Base-by-base conservation (phyloP, 495 filamentous ascomycete species). In the Collariella sp. region DNA sequence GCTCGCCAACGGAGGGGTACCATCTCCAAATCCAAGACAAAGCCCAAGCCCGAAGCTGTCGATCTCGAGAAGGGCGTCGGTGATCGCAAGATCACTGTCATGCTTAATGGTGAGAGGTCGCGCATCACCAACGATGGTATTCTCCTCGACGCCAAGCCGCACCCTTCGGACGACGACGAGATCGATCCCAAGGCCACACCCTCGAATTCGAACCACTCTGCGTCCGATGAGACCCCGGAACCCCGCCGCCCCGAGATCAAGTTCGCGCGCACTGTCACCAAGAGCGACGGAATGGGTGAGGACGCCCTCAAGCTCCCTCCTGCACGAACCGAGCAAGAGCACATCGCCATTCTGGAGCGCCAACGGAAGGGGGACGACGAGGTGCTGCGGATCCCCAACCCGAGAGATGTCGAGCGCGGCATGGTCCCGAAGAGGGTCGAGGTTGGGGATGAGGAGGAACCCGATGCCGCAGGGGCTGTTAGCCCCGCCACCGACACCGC, bases 261-360 rank as follows among this genome's bases (percentile, higher is more conserved):
- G 7, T 88, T 87, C 59, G 80, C 82, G 2, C 74, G 81, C 38
- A 76, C 81, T 39, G 72, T 85, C n/a, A 72, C 69, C 41, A 70
- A 68, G 46, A 76, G 74, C 54, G 68, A 77, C 50, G 66, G 66
- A 6, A 16, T 70, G 20, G 63, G 63, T 16, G 69, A 74, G 6
- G 67, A 73, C 4, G 34, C 58, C 5, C 34, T 67, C n/a, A 70
- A 68, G 19, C 56, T 74, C 9, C 75, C 87, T 2, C 76, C 79
- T 0, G 67, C 73, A 3, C 78, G 80, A 46, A 77, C 72, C 41
- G 79, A 83, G 16, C 87, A 89, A 52, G 83, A 89, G 54, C 85
- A 91, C 62, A 91, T 95, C 57, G 87, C 85, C 3, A 88, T 96
- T 62, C 66, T 95, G 16, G 83, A 95, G 67, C 84, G 87, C 18